These are phyloP conservation scores for Phaseolus lunatus DNA, from an alignment of 306 rosid species.

Conservation along the genomic window DNA sequence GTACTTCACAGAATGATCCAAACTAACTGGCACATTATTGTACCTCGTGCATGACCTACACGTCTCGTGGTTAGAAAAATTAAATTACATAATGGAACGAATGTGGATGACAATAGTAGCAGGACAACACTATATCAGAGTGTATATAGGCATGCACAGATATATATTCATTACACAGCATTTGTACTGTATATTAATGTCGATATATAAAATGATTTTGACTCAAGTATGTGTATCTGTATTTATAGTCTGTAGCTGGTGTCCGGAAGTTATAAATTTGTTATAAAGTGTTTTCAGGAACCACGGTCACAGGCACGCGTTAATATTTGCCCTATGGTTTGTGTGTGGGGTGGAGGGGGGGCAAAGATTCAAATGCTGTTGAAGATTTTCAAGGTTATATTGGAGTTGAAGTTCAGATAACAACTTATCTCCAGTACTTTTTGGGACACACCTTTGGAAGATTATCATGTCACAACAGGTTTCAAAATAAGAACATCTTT, in stretches of 20 bases:
- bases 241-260: constrained; percentile 5
- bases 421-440: background rate
- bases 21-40: constrained; percentile 35
- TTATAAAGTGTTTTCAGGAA: constrained; percentile 1
- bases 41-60: constrained; percentile 33
- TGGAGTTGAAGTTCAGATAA: background rate
- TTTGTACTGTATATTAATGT: background rate
- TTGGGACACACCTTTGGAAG: background rate
- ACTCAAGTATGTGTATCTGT: background rate
- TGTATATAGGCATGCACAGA: constrained; percentile 21
- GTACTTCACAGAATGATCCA: constrained; percentile 29
- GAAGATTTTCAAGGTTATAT: constrained; percentile 5
- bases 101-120: constrained; percentile 1
- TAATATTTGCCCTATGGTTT: background rate
- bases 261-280: background rate
- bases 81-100: background rate
- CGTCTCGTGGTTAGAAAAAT: constrained; percentile 8
- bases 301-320: background rate
- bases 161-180: constrained; percentile 20
- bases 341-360: background rate
- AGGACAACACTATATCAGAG: constrained; percentile 15
- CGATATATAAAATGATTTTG: background rate
- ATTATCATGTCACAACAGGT: background rate
- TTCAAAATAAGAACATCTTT: background rate
- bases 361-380: background rate